phyloP scores from a whole-genome alignment of 805 yeast genomes.

The Kuraishia capsulata region DNA sequence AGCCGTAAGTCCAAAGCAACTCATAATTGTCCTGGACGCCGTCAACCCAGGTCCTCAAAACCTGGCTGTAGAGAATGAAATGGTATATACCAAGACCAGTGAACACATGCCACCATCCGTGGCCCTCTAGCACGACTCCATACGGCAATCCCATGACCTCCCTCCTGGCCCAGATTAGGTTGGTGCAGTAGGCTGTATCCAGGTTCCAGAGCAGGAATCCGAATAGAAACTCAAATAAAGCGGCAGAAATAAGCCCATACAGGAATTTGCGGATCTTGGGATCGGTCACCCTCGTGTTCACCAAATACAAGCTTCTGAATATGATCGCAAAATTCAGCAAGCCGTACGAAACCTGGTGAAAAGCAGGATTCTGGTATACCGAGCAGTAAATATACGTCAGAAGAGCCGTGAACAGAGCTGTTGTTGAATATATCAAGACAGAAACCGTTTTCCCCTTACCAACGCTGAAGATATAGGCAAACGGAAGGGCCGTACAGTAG shows the following conservation, averaged over 20 bases:
- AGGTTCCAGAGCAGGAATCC: slow-evolving; percentile 83
- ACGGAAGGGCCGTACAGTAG: slow-evolving; percentile 89
- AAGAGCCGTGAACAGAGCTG: slow-evolving; percentile 18
- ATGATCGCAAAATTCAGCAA: slow-evolving; percentile 61
- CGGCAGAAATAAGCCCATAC: slow-evolving; percentile 45
- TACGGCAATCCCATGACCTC: slow-evolving; percentile 63
- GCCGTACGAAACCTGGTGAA: slow-evolving; percentile 81
- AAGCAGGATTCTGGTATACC: slow-evolving; percentile 57
- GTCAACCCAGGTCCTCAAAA: slow-evolving; percentile 54
- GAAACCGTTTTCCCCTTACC: slow-evolving; percentile 6
- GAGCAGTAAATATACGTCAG: slow-evolving; percentile 61
- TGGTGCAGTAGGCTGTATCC: slow-evolving; percentile 69
- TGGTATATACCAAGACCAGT: slow-evolving; percentile 79
- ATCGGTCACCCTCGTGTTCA: slow-evolving; percentile 44
- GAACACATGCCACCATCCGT: slow-evolving; percentile 92
- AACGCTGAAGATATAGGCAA: slow-evolving; percentile 25
- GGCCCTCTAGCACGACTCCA: slow-evolving; percentile 78
- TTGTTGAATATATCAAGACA: slow-evolving; percentile 8
- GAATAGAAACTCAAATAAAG: slow-evolving; percentile 50
- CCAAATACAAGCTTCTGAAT: slow-evolving; percentile 41
- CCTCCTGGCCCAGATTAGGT: slow-evolving; percentile 51
- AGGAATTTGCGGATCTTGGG: slow-evolving; percentile 35
- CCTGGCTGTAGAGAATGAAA: slow-evolving; percentile 69
- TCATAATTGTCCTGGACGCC: slow-evolving; percentile 42
- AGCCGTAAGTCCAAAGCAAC: slow-evolving; percentile 44